These are phyloP conservation scores for Fusarium piperis DNA, from an alignment of 2,329 filamentous ascomycete genomes.

Conservation along the genomic window DNA sequence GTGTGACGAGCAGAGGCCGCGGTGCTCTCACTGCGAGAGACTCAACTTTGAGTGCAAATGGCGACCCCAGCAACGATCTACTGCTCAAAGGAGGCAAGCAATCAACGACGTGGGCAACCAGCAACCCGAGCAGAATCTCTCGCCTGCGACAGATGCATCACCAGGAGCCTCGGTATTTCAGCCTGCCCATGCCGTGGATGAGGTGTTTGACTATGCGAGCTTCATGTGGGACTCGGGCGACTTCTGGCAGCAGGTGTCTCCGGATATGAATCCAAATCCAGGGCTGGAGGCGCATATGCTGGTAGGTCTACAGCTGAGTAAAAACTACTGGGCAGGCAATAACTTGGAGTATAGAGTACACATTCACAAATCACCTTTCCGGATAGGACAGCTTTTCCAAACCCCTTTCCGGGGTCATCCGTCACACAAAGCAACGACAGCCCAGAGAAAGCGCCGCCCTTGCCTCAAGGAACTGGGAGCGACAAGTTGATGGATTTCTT, in stretches of 20 bases:
- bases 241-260: slow-evolving; percentile 48
- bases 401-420: slow-evolving; percentile 33
- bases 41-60: slow-evolving; percentile 63
- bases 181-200: slow-evolving; percentile 48
- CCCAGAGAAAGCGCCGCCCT: slow-evolving; percentile 1
- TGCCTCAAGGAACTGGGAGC: slow-evolving; percentile 17
- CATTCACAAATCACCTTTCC: slow-evolving; percentile 40
- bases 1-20: slow-evolving; percentile 61
- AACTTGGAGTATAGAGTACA: slow-evolving; percentile 13
- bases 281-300: slow-evolving; percentile 38
- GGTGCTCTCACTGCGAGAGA: slow-evolving; percentile 62
- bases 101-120: slow-evolving; percentile 7
- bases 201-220: slow-evolving; percentile 59
- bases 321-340: background rate
- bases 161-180: slow-evolving; percentile 40
- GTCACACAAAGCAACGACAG: slow-evolving; percentile 34
- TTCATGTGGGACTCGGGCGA: slow-evolving; percentile 58
- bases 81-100: slow-evolving; percentile 30
- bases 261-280: slow-evolving; percentile 35
- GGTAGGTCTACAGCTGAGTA: slow-evolving; percentile 13
- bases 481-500: slow-evolving; percentile 59
- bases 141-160: slow-evolving; percentile 43
- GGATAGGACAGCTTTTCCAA: slow-evolving; percentile 33
- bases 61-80: slow-evolving; percentile 48
- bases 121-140: slow-evolving; percentile 34